Evolutionary conservation across 2,329 filamentous ascomycete genomes (phyloP), one percentile per base, ranked within the genome.

Genomic region (Colletotrichum cereale): DNA sequence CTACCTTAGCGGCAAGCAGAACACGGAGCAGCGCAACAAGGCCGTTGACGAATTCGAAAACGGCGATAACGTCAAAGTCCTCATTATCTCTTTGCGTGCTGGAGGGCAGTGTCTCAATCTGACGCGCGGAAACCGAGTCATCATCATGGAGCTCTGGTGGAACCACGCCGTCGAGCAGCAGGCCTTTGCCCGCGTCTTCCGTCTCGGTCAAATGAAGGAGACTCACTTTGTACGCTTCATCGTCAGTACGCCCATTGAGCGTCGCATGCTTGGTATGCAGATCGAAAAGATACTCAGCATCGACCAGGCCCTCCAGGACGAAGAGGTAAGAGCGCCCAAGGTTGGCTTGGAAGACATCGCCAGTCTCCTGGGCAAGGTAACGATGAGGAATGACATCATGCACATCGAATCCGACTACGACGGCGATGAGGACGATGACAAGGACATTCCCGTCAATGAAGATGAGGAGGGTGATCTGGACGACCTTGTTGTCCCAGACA

Each of bases 181-280:
- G 75, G 91, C 88, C 0, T 86, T 86, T 42, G 80, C 81, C 0
- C 87, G 92, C 0, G 87, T 93, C 0, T 88, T 87, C 74, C 86
- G 92, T 4, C 89, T 91, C 2, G 91, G 91, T 0, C 93, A 96
- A 72, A 73, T 75, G 0, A 87, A 90, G 44, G 82, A 88, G 38
- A 91, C 91, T 0, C 82, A 88, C 8, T 86, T 92, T 64, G 84
- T 88, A 0, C 85, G 90, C 0, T 83, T 94, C 36, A 79, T 90
- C 0, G 83, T 90, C 0, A 77, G 82, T 0, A 82, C 87, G 3
- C 87, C 85, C 0, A 87, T 93, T 3, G 92, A 95, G 67, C 80
- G 86, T 16, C 82, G 85, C 0, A 82, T 94, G 6, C 77, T 86
- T 0, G 53, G 77, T 0, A 84, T 93, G 74, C 91, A 94, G 69